Percentiles rank a stretch among this genome's conserved stretches.
Evolutionary conservation across 1,284 basidiomycete genomes (phyloP).

Genomic region (Pseudozyma sp.): DNA sequence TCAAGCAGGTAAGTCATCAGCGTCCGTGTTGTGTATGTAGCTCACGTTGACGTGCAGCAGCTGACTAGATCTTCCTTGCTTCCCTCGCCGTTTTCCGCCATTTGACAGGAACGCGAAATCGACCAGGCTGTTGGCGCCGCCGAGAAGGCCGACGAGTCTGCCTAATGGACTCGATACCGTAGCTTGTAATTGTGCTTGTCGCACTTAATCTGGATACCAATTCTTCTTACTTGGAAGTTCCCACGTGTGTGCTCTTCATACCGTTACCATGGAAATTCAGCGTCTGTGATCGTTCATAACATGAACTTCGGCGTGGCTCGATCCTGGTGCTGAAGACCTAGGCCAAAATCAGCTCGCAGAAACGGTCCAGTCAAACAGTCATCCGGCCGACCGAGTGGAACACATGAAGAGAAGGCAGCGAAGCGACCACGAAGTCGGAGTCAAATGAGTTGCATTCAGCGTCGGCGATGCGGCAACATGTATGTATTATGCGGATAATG

Average conservation of each 20-base stretch:
- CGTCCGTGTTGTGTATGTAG: no score
- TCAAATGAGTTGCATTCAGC: slow-evolving; percentile 31
- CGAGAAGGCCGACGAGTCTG: slow-evolving; percentile 26
- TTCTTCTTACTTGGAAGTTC: background rate
- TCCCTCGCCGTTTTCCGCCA: background rate
- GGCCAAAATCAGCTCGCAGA: no score
- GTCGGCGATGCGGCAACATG: slow-evolving; percentile 20
- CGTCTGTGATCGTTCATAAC: no score
- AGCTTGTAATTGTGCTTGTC: background rate
- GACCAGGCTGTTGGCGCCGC: slow-evolving; percentile 49
- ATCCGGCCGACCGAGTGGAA: no score
- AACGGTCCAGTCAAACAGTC: no score
- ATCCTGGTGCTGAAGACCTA: no score
- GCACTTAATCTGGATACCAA: slow-evolving; percentile 18
- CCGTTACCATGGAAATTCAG: no score
- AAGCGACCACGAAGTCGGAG: slow-evolving; percentile 5
- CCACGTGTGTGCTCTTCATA: background rate
- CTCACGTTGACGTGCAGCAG: background rate
- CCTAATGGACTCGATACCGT: background rate
- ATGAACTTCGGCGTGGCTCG: no score
- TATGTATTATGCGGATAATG: background rate
- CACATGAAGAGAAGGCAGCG: no score
- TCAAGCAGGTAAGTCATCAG: slow-evolving; percentile 42
- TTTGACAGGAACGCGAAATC: slow-evolving; percentile 43
- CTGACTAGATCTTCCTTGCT: background rate